Conservation (phyloP, 257 asterid genomes). For the Cinchona pubescens region DNA sequence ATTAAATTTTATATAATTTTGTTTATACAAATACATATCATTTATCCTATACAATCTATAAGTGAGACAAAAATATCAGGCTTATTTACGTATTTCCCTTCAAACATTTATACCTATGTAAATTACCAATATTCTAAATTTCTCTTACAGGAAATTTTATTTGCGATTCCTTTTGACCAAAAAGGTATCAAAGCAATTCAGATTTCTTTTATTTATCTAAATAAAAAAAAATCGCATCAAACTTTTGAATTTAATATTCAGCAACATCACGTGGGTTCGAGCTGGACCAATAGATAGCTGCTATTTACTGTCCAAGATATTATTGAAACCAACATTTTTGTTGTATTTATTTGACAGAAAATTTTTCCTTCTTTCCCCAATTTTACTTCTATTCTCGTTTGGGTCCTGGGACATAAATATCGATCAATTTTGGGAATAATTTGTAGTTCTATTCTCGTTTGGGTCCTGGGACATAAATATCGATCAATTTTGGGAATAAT, state of each 20-base stretch:
- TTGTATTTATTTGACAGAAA: not conserved
- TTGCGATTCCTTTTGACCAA: not conserved
- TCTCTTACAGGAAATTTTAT: not conserved
- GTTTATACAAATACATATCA: no score
- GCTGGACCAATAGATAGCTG: slow-evolving; percentile 16
- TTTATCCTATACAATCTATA: no score
- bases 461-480: no score
- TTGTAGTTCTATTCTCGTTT: not conserved
- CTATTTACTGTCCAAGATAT: not conserved
- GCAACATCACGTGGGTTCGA: slow-evolving; percentile 13
- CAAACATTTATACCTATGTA: no score
- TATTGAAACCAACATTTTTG: not conserved
- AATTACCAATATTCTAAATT: no score
- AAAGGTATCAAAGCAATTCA: not conserved
- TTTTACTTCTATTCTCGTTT: not conserved
- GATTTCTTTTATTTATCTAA: not conserved
- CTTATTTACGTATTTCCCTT: no score
- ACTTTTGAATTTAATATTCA: not conserved
- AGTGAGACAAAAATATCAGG: no score
- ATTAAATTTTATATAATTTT: no score
- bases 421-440: not conserved
- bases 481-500: not conserved
- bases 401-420: no score
- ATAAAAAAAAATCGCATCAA: not conserved
- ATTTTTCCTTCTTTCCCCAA: not conserved